Base-by-base conservation (phyloP, 2,329 filamentous ascomycete genomes). In the Ramularia endophylla region DNA sequence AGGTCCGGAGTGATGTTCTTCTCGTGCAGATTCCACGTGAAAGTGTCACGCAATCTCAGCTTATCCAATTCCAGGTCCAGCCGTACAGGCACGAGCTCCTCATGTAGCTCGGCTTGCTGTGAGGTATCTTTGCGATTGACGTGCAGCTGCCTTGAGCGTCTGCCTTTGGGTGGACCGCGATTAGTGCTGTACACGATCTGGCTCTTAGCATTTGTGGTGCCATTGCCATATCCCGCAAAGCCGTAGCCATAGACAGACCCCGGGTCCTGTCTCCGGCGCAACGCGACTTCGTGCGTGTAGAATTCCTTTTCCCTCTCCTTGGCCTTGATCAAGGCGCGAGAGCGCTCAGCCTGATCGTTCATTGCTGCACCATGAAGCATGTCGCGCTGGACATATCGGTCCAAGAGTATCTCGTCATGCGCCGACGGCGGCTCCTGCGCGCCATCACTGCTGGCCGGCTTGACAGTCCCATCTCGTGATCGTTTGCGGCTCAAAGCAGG, bases 21-120 rank as follows among this genome's bases (percentile, higher is more conserved):
- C 62, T 98, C 92, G 67, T 95, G 87, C 27, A 97, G 74, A 64
- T 98, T 98, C 89, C 90, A 98, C 3, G 92, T 97, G 54, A 98
- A 95, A 1, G 92, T 97, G 65, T 98, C 92, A 62, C 92, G 85
- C 46, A 98, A 74, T 66, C 92, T 92, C 55, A 97, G 79, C 69
- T 94, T 95, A 53, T 97, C 90, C 76, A 86, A 85, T 58, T 98
- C 92, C 36, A 97, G 86, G 56, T 98, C 92, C 40, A 98, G 69
- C 35, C 92, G 80, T 51, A 98, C 77, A 2, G 92, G 92, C 1
- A 97, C 86, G 40, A 98, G 71, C 60, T 95, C 87, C 63, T 98
- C 92, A 39, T 87, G 75, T 60, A 90, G 85, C 54, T 97, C 90
- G 17, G 87, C 87, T 68, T 97, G 92, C 53, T 81, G 78, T 48